Evolutionary conservation across 2,329 filamentous ascomycete genomes (phyloP), one percentile per base, ranked within the genome.

Genomic region (Ophiosphaerella korrae): DNA sequence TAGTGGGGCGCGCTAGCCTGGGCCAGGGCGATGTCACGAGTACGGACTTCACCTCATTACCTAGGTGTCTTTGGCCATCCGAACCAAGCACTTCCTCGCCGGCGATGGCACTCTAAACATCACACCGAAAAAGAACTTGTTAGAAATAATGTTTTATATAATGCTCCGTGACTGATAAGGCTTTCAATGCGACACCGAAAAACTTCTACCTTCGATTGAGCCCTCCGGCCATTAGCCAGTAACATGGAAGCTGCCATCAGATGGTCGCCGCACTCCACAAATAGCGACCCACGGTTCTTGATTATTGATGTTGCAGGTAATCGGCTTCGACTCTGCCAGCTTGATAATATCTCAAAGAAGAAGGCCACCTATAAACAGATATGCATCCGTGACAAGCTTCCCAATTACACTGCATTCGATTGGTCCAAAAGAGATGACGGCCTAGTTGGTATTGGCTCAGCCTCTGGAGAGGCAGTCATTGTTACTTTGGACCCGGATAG

Each of bases 401-500:
- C 84, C 24, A 78, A 81, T 24, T 87, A 86, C 64, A 83, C 82
- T 34, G 84, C 85, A 12, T 87, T 87, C 69, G 84, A 87, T 68
- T 87, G 84, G 84, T 86, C 84, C 6, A 81, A 81, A 46, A 77
- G 75, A 32, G 78, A 86, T 58, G 80, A 84, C 50, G 84, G 86
- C 44, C 78, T 92, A 7, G 82, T 94, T 35, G 89, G 88, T 18
- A 83, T 94, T 24, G 90, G 90, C 35, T 89, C 88, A 9, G 82
- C 85, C 12, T 86, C 85, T 34, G 90, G 90, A 42, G 84, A 91
- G 48, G 88, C 92, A 56, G 88, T 88, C 56, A 77, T 95, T 16
- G 75, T 94, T 48, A 83, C 86, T 53, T 82, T 94, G 41, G 86
- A 91, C 64, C 85, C 89, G 60, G 83, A 84, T 57, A 66, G 68